Percentiles rank a stretch among this genome's conserved stretches.
Evolutionary conservation across 768 basidiomycete genomes (phyloP).

Genomic region (Pisolithus tinctorius): DNA sequence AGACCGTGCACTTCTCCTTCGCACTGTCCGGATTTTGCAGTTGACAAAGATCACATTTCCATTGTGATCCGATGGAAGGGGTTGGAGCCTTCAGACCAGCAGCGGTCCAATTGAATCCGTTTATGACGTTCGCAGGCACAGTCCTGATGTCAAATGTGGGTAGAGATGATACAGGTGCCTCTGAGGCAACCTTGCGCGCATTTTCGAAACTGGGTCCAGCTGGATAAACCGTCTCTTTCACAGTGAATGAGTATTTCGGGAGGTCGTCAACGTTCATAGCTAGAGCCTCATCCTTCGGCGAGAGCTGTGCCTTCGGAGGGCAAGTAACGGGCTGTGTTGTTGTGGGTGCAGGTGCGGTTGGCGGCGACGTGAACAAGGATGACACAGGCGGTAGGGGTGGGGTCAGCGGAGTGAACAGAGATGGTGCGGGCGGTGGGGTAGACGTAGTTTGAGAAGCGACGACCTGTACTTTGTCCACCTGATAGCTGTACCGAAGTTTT

Average conservation of each 20-base stretch:
- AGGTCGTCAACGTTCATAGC: slow-evolving; percentile 27
- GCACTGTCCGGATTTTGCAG: slow-evolving; percentile 31
- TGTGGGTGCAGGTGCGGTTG: not conserved
- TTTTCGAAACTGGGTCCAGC: slow-evolving; percentile 16
- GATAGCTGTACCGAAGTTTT: slow-evolving; percentile 68
- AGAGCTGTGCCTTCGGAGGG: slow-evolving; percentile 15
- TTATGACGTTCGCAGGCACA: slow-evolving; percentile 16
- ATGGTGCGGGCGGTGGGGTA: not conserved
- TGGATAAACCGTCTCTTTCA: slow-evolving; percentile 8
- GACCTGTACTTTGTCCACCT: slow-evolving; percentile 43
- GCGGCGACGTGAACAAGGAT: not conserved
- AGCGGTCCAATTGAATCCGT: slow-evolving; percentile 55
- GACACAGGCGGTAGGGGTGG: slow-evolving; percentile 23
- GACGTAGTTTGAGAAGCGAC: slow-evolving; percentile 9
- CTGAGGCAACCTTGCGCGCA: slow-evolving; percentile 32
- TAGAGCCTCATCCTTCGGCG: slow-evolving; percentile 21
- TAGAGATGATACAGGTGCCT: slow-evolving; percentile 35
- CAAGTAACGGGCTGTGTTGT: not conserved
- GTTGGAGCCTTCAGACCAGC: slow-evolving; percentile 49
- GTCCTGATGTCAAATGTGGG: slow-evolving; percentile 37
- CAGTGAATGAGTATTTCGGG: slow-evolving; percentile 28
- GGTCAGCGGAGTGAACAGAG: slow-evolving; percentile 11
- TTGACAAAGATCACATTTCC: slow-evolving; percentile 54
- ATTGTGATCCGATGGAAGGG: slow-evolving; percentile 23
- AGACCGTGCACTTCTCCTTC: slow-evolving; percentile 39